Evolutionary conservation across 1,284 basidiomycete genomes (phyloP), one percentile per base, ranked within the genome.

Genomic region (Pholiota adiposa): DNA sequence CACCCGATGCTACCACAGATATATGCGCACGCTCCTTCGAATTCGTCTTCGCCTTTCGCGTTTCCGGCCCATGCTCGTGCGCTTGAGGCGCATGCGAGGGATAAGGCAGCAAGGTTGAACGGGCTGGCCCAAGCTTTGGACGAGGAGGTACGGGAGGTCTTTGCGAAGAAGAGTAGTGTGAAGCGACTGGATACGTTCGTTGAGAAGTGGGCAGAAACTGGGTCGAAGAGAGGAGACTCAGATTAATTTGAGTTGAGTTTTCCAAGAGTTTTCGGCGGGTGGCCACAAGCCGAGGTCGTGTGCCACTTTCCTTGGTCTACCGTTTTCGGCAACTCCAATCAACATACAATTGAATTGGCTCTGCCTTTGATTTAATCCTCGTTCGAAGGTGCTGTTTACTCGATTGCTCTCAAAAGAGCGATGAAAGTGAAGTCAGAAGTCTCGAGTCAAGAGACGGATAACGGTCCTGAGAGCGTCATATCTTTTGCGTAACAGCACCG

Each of bases 31-130:
- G 64, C 66, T 1, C 54, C 61, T 18, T 25, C 65, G 31, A 63
- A 60, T 48, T 43, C 58, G 4, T 63, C 60, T 11, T 55, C 64
- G 33, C 66, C 68, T 18, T 69, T 69, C 51, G 44, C 60, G 11
- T 64, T 63, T 34, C 59, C 62, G 1, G 31, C 12, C n/a, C 34
- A 55, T 31, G 34, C 59, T 7, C 60, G 56, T 27, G 54, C 57
- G 29, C 51, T 69, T 25, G 61, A 66, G 52, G 31, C 44, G 4
- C 34, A 40, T 4, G 56, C 56, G 2, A 59, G 56, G 36, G 27
- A 12, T 33, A 64, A 44, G 29, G 59, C 57, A 4, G 25, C n/a
- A n/a, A 55, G 64, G 44, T 54, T 67, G 29, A 54, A 65, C 11
- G 55, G 43, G 16, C 34, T 65, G 3, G 54, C 65, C 1, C 56